Percentiles rank a stretch among this genome's conserved stretches.
Evolutionary conservation across 768 basidiomycete genomes (phyloP).

Genomic region (Tricholoma sp.): DNA sequence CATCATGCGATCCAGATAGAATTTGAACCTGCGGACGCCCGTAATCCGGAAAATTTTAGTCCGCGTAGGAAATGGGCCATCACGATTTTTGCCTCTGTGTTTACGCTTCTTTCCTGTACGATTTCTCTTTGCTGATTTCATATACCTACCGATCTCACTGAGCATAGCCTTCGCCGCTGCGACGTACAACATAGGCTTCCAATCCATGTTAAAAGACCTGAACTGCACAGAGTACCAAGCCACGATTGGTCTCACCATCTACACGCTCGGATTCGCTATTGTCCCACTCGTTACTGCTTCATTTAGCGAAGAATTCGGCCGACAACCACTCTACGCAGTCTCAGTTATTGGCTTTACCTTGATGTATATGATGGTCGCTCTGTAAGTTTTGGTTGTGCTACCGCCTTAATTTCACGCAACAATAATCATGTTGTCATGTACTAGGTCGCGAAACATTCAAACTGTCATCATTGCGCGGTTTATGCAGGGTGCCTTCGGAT

Average conservation of each 20-base stretch:
- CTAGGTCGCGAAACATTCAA: constrained; percentile 36
- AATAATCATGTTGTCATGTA: too few relatives aligned
- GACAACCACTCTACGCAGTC: constrained; percentile 54
- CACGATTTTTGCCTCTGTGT: constrained; percentile 40
- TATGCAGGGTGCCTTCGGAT: constrained; percentile 61
- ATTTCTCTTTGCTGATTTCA: neutral
- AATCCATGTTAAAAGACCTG: constrained; percentile 50
- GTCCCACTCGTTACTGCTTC: constrained; percentile 68
- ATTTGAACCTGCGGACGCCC: constrained; percentile 9
- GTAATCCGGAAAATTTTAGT: constrained; percentile 20
- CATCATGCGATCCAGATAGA: too few relatives aligned
- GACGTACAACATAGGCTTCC: constrained; percentile 51
- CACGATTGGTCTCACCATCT: constrained; percentile 46
- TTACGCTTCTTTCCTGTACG: constrained; percentile 44
- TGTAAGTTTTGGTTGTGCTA: constrained; percentile 24
- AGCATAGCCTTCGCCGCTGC: constrained; percentile 42
- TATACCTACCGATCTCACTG: neutral
- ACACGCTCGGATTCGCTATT: constrained; percentile 56
- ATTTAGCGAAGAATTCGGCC: constrained; percentile 70
- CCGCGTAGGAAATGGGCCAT: constrained; percentile 22
- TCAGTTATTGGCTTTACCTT: constrained; percentile 45
- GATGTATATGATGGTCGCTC: constrained; percentile 45
- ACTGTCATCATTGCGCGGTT: constrained; percentile 62
- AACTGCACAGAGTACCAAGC: constrained; percentile 41
- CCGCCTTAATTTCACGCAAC: too few relatives aligned